A percentile compares a stretch with the other conserved stretches of the same genome.
phyloP scores from a whole-genome alignment of 192 early-diverging fungal genomes.

The Gigaspora rosea region DNA sequence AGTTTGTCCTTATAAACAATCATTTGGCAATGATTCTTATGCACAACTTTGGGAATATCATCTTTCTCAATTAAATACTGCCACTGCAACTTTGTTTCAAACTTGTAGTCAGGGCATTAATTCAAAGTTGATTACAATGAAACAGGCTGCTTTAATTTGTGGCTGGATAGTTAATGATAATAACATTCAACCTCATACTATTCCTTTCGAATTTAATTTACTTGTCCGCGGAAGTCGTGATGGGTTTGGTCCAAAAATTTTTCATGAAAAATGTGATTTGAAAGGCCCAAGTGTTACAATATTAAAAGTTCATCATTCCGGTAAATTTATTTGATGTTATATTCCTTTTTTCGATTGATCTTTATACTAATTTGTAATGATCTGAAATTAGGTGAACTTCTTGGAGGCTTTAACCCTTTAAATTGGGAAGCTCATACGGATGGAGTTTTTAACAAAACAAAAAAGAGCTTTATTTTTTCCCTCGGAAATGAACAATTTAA shows the following conservation, averaged over 20 bases:
- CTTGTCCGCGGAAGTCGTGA: neutral
- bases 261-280: neutral
- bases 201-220: constrained; percentile 7
- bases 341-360: too few relatives aligned
- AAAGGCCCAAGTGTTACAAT: neutral
- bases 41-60: neutral
- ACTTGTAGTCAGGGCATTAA: neutral
- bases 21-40: neutral
- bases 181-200: neutral
- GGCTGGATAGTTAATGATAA: constrained; percentile 1
- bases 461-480: constrained; percentile 6
- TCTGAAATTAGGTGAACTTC: neutral
- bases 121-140: neutral
- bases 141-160: neutral
- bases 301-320: neutral
- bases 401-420: constrained; percentile 5
- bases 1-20: neutral
- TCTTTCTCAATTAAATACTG: neutral
- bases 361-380: too few relatives aligned
- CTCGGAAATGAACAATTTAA: neutral
- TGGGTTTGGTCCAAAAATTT: neutral
- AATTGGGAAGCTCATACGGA: neutral
- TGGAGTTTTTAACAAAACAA: neutral
- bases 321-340: too few relatives aligned
- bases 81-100: neutral